Evolutionary conservation across 2,329 filamentous ascomycete species (phyloP), one percentile per base, ranked within the genome.

Genomic region (Arthrinium puccinioides): DNA sequence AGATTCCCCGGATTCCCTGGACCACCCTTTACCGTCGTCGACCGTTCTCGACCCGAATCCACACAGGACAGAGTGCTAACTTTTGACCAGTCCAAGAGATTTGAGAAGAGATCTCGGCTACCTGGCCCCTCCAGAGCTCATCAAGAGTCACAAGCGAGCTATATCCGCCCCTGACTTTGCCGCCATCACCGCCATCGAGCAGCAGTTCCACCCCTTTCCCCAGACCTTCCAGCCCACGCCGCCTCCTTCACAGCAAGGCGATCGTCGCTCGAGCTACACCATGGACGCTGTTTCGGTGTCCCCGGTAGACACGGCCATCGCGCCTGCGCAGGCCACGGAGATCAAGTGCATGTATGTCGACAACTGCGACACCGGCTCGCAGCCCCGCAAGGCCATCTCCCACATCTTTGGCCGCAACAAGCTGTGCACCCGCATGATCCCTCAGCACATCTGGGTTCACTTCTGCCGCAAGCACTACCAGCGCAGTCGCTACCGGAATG

Each of bases 341-440:
- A 52, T 58, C 11, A 54, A 49, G 18, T 82, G 77, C 50, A 72
- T 76, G 62, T 78, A 72, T 44, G 68, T 72, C 13, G 56, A 64
- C 2, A 64, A 73, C 42, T 83, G 79, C 51, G 67, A 74, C 31
- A 81, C 76, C 0, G 69, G 69, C 4, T 78, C 76, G 5, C 69
- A 75, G 38, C 71, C 72, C 18, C 76, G 86, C 32, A 90, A 90
- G 60, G 79, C 82, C 5, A 82, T 90, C 41, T 87, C 83, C 0
- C 84, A 92, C 52, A 74, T 89, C 38, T 90, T 90, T 48, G 86
- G 86, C 16, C 76, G 87, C 25, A 92, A 92, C 67, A 92, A 92
- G 61, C 69, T 74, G 7, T 82, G 79, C 51, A 92, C 86, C 1
- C 72, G 81, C 23, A 67, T 70, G 30, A 85, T 92, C 33, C 83